These are phyloP conservation scores for Aspergillus calidoustus DNA, from an alignment of 2,329 filamentous ascomycete genomes.

Conservation along the genomic window DNA sequence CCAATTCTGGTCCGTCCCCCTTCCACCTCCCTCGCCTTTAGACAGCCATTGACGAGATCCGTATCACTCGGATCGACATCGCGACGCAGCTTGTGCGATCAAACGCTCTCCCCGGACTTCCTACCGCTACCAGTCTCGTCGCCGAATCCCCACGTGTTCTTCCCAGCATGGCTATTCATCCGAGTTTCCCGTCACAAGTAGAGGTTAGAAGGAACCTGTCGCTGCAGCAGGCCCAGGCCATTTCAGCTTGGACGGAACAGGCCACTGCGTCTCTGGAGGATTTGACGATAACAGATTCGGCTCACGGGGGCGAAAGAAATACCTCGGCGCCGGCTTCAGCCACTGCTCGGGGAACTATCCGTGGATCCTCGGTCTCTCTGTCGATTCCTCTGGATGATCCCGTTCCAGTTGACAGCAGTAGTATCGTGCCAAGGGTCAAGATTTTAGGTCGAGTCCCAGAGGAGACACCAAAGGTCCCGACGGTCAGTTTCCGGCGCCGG, in stretches of 20 bases:
- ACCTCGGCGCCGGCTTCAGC: conserved; percentile 60
- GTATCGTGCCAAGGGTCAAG: conserved; percentile 37
- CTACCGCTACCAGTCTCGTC: neutral
- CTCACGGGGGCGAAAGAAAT: conserved; percentile 26
- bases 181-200: conserved; percentile 35
- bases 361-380: conserved; percentile 66
- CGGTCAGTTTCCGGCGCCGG: conserved; percentile 55
- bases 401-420: conserved; percentile 33
- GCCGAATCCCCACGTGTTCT: neutral
- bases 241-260: conserved; percentile 69
- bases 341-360: conserved; percentile 48
- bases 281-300: conserved; percentile 38
- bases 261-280: conserved; percentile 44
- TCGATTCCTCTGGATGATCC: conserved; percentile 75
- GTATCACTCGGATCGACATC: neutral
- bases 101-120: neutral
- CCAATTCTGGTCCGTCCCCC: neutral
- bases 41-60: neutral
- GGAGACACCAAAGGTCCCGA: conserved; percentile 34
- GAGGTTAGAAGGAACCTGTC: conserved; percentile 34
- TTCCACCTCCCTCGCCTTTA: neutral
- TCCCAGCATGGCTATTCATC: conserved; percentile 48
- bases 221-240: conserved; percentile 56
- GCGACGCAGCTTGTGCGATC: neutral
- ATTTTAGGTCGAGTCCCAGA: conserved; percentile 20